Percentiles rank a stretch among this genome's conserved stretches.
These are phyloP conservation scores for Pythium scleroteichum DNA, from an alignment of 352 stramenopile genomes.

Conservation along the genomic window DNA sequence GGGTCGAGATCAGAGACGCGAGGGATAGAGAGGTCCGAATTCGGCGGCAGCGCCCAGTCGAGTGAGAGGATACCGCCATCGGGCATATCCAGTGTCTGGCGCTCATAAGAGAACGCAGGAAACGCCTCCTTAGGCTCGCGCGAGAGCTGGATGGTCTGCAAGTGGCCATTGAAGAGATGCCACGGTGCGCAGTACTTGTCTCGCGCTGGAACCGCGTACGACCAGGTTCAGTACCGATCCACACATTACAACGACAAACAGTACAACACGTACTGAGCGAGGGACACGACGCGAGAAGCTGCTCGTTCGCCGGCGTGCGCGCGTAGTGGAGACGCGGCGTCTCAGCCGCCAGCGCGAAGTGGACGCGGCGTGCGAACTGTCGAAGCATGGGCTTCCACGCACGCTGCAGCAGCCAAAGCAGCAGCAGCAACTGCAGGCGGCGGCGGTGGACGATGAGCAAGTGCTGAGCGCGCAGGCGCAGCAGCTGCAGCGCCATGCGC, in stretches of 20 bases:
- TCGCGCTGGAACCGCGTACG: constrained; percentile 34
- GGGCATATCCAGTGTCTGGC: constrained; percentile 58
- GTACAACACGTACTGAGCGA: constrained; percentile 48
- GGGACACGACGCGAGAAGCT: constrained; percentile 37
- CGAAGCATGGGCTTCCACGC: constrained; percentile 21
- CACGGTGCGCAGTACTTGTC: constrained; percentile 54
- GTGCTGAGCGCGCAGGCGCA: constrained; percentile 9
- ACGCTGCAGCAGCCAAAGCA: constrained; percentile 18
- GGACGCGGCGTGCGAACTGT: constrained; percentile 18
- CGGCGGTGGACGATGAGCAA: constrained; percentile 12
- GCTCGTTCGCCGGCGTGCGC: constrained; percentile 35
- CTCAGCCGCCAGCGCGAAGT: constrained; percentile 41
- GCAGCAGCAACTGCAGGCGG: constrained; percentile 16
- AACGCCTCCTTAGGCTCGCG: constrained; percentile 34
- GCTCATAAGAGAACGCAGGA: constrained; percentile 47
- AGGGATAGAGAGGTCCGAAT: constrained; percentile 12
- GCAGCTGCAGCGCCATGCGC: constrained; percentile 15
- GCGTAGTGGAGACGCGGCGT: constrained; percentile 47
- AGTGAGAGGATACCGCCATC: constrained; percentile 70
- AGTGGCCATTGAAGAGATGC: constrained; percentile 64
- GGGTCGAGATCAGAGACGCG: constrained; percentile 36
- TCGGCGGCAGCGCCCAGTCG: constrained; percentile 62
- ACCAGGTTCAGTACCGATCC: no score
- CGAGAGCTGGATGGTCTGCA: constrained; percentile 58
- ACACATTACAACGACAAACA: no score